Evolutionary conservation across 1,139 yeast genomes (phyloP).

Genomic region (Candida sp.): DNA sequence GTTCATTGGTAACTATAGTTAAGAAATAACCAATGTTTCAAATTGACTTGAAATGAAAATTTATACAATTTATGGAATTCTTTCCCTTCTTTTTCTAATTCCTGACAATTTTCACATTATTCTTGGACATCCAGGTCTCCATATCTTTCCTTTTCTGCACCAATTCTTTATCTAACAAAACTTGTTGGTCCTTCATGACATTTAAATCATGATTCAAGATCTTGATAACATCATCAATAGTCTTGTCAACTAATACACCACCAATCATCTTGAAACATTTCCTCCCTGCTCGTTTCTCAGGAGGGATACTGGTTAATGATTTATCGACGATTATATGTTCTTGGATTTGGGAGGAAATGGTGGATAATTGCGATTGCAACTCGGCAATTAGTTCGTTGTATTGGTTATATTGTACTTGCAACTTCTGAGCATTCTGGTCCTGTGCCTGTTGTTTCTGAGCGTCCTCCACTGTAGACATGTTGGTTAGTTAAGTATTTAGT

Average conservation of each 20-base stretch:
- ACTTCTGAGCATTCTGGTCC: slow-evolving; percentile 44
- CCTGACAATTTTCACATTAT: slow-evolving; percentile 59
- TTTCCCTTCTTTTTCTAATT: neutral
- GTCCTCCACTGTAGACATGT: slow-evolving; percentile 9
- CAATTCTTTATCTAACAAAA: slow-evolving; percentile 43
- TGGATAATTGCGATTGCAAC: slow-evolving; percentile 52
- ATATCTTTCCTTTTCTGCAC: slow-evolving; percentile 49
- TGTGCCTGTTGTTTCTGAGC: slow-evolving; percentile 18
- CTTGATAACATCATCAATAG: slow-evolving; percentile 72
- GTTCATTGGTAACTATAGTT: too few species aligned
- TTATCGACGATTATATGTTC: slow-evolving; percentile 41
- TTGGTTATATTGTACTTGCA: slow-evolving; percentile 59
- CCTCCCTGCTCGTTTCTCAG: slow-evolving; percentile 49
- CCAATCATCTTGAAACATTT: slow-evolving; percentile 94
- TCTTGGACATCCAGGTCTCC: slow-evolving; percentile 64
- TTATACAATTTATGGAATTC: too few species aligned
- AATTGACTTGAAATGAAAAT: too few species aligned
- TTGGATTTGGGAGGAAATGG: slow-evolving; percentile 41
- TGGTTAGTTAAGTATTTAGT: too few species aligned
- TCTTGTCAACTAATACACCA: slow-evolving; percentile 83
- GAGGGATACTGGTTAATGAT: slow-evolving; percentile 24
- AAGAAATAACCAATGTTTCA: too few species aligned
- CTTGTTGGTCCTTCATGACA: slow-evolving; percentile 42
- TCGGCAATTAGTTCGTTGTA: slow-evolving; percentile 60
- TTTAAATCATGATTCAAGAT: slow-evolving; percentile 59